Base-by-base conservation (phyloP, 352 stramenopile genomes). In the Globisporangium alternatum region DNA sequence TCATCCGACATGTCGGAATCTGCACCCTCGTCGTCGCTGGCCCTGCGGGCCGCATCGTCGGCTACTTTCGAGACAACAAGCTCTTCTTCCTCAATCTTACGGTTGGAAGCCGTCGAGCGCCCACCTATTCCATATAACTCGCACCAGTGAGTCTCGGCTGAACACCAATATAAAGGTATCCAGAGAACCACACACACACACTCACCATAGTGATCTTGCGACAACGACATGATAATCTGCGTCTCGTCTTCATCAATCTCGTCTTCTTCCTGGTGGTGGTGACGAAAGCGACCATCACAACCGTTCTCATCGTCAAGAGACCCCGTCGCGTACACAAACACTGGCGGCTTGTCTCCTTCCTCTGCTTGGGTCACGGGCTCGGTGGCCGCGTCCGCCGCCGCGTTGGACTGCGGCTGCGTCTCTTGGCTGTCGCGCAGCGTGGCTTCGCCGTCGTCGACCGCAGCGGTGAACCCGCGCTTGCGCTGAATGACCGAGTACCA, bases 171-270 rank as follows among this genome's bases (percentile, higher is more conserved):
- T 39, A 39, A 12, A 37, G 4, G 35, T 1, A 19, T 6, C 0
- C 4, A 35, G 8, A 37, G 21, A 37, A 39, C 19, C 25, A 22
- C 19, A 22, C 15, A 47, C 41, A 21, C 41, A 3, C 30, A 43
- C 51, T 60, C 33, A 81, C 74, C 71, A 25, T 81, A 71, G 43
- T 75, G 76, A 19, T 88, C 81, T 61, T 90, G 74, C 0, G 80
- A 91, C 31, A 87, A 67, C 55, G 82, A 86, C 78, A 91, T 91
- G 44, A 81, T 53, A 63, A 93, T 93, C 74, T 93, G 85, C 45
- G 85, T 93, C 74, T 91, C 85, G 31, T 93, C 82, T 61, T 91
- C 85, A 48, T 93, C 84, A 13, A 87, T 72, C 17, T 84, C 76
- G 5, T 83, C 75, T 3, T 65, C 43, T 25, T 51, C 47, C 2